Evolutionary conservation across 352 stramenopile species (phyloP), one percentile per base, ranked within the genome.

Genomic region (Globisporangium orthogonon): DNA sequence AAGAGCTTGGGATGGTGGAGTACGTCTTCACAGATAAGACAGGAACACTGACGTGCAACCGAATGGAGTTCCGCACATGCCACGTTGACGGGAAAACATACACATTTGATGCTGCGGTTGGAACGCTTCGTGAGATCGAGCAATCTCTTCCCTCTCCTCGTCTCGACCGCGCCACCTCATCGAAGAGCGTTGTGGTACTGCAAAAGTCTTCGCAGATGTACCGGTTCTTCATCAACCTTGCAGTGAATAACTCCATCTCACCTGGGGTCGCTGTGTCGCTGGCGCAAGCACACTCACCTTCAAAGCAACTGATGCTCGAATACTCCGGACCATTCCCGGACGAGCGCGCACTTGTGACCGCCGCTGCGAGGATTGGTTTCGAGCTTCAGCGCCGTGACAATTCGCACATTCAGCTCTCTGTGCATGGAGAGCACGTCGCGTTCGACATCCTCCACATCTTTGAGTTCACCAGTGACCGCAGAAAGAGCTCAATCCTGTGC

Each of bases 21-120:
- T 97, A 99, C 62, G 89, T 99, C 31, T 99, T 99, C 71, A 97
- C 69, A 0, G 91, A 98, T 61, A 98, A 97, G 60, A 98, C 91
- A 2, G 91, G 91, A 15, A 98, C 91, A 14, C 66, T 98, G 14
- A 98, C 92, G 10, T 86, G 87, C 54, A 98, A 98, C 62, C 78
- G 84, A 5, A 98, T 98, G 92, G 71, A 91, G 29, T 98, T 98
- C 61, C 94, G 94, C 29, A 83, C 83, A 14, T 98, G 89, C 55
- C 93, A 91, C 54, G 78, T 98, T 0, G 87, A 95, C 52, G 90
- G 88, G 7, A 68, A 71, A n/a, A 80, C 75, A 5, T 83, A 71
- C 47, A 58, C 70, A 30, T 83, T 76, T 31, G 62, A 78, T 30
- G 57, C 67, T 5, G 39, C 62, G 13, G 54, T 67, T 43, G 68